Evolutionary conservation across 139 green algal species (phyloP), one percentile per base, ranked within the genome.

Genomic region (Chlamydomonas applanata): DNA sequence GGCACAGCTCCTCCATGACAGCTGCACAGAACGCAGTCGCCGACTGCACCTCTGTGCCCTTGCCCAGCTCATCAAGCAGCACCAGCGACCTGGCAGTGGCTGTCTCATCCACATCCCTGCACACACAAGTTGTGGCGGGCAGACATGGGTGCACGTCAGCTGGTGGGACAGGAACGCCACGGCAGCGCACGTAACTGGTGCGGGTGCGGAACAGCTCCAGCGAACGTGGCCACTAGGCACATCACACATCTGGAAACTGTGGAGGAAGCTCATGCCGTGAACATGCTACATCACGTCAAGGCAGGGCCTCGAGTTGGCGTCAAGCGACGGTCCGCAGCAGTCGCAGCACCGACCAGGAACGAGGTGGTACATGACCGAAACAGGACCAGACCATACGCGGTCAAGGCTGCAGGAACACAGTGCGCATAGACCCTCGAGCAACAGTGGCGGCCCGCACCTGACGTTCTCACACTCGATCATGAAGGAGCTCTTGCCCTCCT

Each of bases 41-140:
- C 30, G 88, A 83, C 22, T 69, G 61, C 33, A 88, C 89, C 83
- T 97, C 93, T 5, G 93, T 97, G 35, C 93, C 93, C 72, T 97
- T 97, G 25, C 93, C 93, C 65, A 97, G 87, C 89, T 97, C 93
- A 69, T 97, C 93, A 45, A 96, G 34, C 45, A 94, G 81, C 49
- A 97, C 89, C 16, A 97, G 85, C 2, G 77, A 88, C 29, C 76
- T 46, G 3, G 60, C 32, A 3, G 79, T 87, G 0, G 71, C 40
- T 11, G 40, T 78, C 45, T 92, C 87, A 32, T 84, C 71, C 34
- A 89, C 52, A 49, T 91, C 83, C n/a, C 11, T 66, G 59, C 16
- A 9, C 9, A 62, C 16, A 24, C 29, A 20, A 62, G 27, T 24
- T 62, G 54, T 62, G n/a, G n/a, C n/a, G n/a, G n/a, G n/a, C n/a